A percentile compares a stretch with the other conserved stretches of the same genome.
Conservation (phyloP, 768 basidiomycete species). For the Suillus hirtellus region DNA sequence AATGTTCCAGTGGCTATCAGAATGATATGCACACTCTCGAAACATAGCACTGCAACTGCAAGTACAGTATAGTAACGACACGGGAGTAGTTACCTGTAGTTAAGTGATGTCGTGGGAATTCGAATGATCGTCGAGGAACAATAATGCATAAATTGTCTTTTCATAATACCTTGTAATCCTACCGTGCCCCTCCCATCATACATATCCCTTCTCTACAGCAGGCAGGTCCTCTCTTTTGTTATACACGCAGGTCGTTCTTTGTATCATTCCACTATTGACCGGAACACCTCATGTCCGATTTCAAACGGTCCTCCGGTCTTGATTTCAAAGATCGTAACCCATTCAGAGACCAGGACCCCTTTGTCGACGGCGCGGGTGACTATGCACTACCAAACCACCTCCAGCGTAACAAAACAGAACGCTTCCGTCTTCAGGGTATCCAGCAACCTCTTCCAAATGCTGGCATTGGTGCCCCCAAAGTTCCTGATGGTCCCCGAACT, state of each 20-base stretch:
- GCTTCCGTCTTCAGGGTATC: slow-evolving; percentile 79
- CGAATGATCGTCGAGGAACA: neutral
- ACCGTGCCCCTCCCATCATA: neutral
- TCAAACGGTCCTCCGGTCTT: slow-evolving; percentile 58
- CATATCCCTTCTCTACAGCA: slow-evolving; percentile 15
- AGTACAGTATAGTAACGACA: too few relatives aligned
- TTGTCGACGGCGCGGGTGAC: slow-evolving; percentile 33
- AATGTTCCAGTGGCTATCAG: neutral
- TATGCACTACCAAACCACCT: slow-evolving; percentile 45
- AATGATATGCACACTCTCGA: neutral
- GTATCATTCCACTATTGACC: neutral
- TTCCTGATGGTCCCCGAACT: slow-evolving; percentile 39
- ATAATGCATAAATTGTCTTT: neutral
- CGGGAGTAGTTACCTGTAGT: neutral
- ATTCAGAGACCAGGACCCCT: slow-evolving; percentile 54
- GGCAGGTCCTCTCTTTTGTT: slow-evolving; percentile 28
- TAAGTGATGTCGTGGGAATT: neutral
- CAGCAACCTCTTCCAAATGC: slow-evolving; percentile 57
- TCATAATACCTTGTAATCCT: neutral
- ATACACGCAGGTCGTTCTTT: slow-evolving; percentile 29
- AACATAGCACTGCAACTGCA: too few relatives aligned
- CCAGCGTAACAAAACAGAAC: slow-evolving; percentile 85
- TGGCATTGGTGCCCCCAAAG: slow-evolving; percentile 19
- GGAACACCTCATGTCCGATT: slow-evolving; percentile 26
- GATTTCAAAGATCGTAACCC: slow-evolving; percentile 65